Conservation (phyloP, 176 grass and related monocot species). For the Eremochloa ophiuroides region DNA sequence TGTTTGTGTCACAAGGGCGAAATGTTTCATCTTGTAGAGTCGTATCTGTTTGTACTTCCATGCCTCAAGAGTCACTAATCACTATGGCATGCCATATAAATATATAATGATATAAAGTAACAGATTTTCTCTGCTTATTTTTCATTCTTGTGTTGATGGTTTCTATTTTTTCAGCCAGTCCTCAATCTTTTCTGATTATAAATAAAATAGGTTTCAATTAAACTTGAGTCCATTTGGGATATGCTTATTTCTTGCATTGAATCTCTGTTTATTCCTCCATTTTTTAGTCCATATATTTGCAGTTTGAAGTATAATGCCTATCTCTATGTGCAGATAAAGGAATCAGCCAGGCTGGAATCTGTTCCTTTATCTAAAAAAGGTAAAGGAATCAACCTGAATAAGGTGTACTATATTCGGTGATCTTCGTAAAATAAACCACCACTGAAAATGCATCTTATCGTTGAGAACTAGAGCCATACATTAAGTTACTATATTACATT, state of each 20-base stretch:
- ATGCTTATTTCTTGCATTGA: no score
- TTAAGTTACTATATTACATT: no score
- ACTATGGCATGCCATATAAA: not conserved
- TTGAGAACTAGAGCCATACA: not conserved
- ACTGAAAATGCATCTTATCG: no score
- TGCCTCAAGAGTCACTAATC: not conserved
- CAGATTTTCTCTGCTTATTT: no score
- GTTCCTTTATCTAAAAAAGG: no score
- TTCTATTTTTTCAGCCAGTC: not conserved
- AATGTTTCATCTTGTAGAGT: not conserved
- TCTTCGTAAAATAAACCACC: not conserved
- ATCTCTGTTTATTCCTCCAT: no score
- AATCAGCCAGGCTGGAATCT: no score
- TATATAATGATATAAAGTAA: not conserved
- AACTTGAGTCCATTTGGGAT: not conserved
- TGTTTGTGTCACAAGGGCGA: not conserved
- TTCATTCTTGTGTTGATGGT: not conserved
- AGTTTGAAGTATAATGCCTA: no score
- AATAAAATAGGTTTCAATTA: not conserved
- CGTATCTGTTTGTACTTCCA: not conserved
- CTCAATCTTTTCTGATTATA: not conserved
- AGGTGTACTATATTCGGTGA: no score
- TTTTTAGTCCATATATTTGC: no score
- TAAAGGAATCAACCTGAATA: not conserved
- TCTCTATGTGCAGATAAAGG: no score